Percentiles rank a stretch among this genome's conserved stretches.
Evolutionary conservation across 805 yeast species (phyloP).

Genomic region (Cyberlindnera meyerae): DNA sequence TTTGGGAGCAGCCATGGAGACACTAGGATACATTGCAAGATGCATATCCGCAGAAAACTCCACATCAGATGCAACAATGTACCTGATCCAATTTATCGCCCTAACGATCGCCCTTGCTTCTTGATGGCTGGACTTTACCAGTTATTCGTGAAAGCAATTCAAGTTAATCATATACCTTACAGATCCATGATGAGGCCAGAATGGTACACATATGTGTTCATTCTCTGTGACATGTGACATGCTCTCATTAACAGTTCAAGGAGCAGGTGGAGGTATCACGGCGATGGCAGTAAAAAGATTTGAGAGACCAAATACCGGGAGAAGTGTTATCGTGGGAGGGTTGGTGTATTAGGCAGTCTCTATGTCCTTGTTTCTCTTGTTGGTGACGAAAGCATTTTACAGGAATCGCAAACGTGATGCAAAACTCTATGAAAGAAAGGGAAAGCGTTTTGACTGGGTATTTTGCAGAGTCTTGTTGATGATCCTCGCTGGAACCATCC

Average conservation of each 20-base stretch:
- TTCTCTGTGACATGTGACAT: constrained; percentile 59
- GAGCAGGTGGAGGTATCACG: constrained; percentile 72
- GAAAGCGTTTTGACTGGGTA: constrained; percentile 31
- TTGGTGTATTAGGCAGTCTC: constrained; percentile 70
- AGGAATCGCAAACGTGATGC: constrained; percentile 32
- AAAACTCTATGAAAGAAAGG: constrained; percentile 22
- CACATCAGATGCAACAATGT: constrained; percentile 36
- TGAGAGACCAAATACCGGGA: constrained; percentile 40
- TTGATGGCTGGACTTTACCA: constrained; percentile 81
- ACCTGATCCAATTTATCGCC: constrained; percentile 59
- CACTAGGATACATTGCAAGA: constrained; percentile 65
- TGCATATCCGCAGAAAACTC: constrained; percentile 38
- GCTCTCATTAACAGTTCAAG: constrained; percentile 65
- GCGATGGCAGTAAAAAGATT: constrained; percentile 21
- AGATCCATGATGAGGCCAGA: constrained; percentile 47
- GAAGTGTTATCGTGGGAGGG: constrained; percentile 72
- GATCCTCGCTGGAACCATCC: constrained; percentile 42
- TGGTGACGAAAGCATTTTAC: constrained; percentile 46
- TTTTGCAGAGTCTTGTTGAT: constrained; percentile 40
- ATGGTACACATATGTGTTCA: constrained; percentile 59
- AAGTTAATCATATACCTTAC: constrained; percentile 61
- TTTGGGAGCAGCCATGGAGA: constrained; percentile 54
- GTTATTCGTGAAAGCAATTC: constrained; percentile 59
- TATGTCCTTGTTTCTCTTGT: constrained; percentile 53
- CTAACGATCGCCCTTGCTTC: constrained; percentile 81